phyloP scores from a whole-genome alignment of 208 protist species.

The Naegleria lovaniensis region DNA sequence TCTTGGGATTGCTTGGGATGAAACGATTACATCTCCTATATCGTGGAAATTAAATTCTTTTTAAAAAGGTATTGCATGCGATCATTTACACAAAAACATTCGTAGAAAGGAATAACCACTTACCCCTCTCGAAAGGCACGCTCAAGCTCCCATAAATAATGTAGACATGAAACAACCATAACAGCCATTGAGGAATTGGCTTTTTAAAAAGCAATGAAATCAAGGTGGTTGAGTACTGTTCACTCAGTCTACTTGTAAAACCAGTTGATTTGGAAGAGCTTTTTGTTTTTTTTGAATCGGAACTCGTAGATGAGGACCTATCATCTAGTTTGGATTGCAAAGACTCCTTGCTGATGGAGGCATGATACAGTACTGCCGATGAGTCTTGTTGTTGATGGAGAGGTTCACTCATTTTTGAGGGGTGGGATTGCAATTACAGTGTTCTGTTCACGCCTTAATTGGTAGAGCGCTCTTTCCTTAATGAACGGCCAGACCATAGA shows the following conservation, averaged over 20 bases:
- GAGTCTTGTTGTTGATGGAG: too few species aligned
- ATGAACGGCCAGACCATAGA: too few species aligned
- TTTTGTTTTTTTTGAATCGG: background rate
- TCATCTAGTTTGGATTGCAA: too few species aligned
- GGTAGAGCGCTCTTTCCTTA: too few species aligned
- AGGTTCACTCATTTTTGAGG: too few species aligned
- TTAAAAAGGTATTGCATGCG: too few species aligned
- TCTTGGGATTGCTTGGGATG: background rate
- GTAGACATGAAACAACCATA: background rate
- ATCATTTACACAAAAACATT: too few species aligned
- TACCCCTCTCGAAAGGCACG: background rate
- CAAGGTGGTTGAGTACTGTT: background rate
- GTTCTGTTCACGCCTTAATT: too few species aligned
- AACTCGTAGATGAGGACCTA: too few species aligned
- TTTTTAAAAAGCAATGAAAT: background rate
- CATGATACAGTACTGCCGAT: too few species aligned
- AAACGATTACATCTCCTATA: background rate
- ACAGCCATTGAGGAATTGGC: background rate
- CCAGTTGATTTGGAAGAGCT: background rate
- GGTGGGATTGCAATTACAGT: too few species aligned
- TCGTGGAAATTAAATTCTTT: background rate
- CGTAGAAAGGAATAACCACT: background rate
- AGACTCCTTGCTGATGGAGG: too few species aligned
- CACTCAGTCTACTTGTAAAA: background rate
- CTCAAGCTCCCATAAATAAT: background rate